phyloP scores from a whole-genome alignment of 1,139 yeast genomes.

The Debaryomyces sp. region DNA sequence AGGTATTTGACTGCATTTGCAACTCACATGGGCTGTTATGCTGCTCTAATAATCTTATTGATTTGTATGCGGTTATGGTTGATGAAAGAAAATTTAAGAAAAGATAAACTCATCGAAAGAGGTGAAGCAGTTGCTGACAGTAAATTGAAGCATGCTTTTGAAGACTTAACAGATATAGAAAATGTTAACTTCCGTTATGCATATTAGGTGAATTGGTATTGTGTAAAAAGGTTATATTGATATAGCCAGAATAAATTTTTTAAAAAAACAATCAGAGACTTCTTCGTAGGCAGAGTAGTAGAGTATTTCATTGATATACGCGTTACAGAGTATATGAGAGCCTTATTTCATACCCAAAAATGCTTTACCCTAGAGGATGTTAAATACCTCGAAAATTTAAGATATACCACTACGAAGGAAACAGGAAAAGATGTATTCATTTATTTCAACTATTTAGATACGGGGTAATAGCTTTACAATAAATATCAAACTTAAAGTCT shows the following conservation, averaged over 20 bases:
- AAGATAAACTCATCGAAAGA: conserved; percentile 19
- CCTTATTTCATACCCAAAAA: no score
- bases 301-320: no score
- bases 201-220: background rate
- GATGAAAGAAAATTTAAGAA: conserved; percentile 18
- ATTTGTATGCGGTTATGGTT: conserved; percentile 14
- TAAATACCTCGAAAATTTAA: no score
- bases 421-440: no score
- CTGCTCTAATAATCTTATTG: conserved; percentile 10
- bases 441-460: no score
- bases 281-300: no score
- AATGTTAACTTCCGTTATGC: conserved; percentile 12
- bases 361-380: no score
- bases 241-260: background rate
- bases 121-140: conserved; percentile 10
- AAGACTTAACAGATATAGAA: conserved; percentile 14
- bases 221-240: background rate
- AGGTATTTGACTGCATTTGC: conserved; percentile 9
- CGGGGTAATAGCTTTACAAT: no score
- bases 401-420: no score
- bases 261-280: background rate
- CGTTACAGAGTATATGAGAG: no score
- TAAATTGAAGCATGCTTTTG: conserved; percentile 24
- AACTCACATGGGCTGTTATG: conserved; percentile 12
- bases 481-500: no score